Percentiles rank a stretch among this genome's conserved stretches.
phyloP scores from a whole-genome alignment of 129 eudicot species.

The Flaveria bidentis region DNA sequence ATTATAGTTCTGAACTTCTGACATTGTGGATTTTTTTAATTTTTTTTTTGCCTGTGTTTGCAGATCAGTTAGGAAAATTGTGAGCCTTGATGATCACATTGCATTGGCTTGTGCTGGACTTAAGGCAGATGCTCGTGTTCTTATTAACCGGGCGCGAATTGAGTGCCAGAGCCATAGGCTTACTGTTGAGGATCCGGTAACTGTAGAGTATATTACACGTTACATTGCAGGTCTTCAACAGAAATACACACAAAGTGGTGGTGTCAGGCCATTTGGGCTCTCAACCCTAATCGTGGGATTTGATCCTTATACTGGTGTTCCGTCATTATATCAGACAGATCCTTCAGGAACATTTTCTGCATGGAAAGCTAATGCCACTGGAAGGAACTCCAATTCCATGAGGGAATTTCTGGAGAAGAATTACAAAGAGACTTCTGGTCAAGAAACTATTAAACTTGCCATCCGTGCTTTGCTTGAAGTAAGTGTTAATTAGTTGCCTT shows the following conservation, averaged over 20 bases:
- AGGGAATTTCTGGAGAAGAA: constrained; percentile 83
- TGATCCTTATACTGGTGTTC: constrained; percentile 71
- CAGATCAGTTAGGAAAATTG: constrained; percentile 73
- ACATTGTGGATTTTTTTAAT: not conserved
- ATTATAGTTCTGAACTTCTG: not conserved
- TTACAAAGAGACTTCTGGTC: constrained; percentile 86
- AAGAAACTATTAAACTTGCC: constrained; percentile 80
- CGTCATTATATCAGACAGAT: constrained; percentile 86
- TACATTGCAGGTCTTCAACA: constrained; percentile 84
- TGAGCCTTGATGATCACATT: constrained; percentile 61
- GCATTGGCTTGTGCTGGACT: constrained; percentile 84
- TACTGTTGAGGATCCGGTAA: constrained; percentile 70
- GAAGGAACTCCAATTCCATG: constrained; percentile 85
- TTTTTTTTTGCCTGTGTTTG: constrained; percentile 13
- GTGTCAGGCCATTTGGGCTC: constrained; percentile 93
- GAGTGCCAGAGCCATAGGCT: constrained; percentile 78
- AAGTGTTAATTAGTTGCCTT: constrained; percentile 18
- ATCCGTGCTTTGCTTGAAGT: constrained; percentile 87
- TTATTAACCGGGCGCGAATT: constrained; percentile 63
- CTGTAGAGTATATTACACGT: constrained; percentile 85
- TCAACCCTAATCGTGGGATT: constrained; percentile 86
- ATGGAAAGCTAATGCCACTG: constrained; percentile 95
- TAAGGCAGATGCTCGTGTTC: constrained; percentile 81
- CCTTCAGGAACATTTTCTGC: constrained; percentile 98
- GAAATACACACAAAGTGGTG: constrained; percentile 92